Conservation (phyloP, 331 rosid genomes). For the Rosa hybrid region DNA sequence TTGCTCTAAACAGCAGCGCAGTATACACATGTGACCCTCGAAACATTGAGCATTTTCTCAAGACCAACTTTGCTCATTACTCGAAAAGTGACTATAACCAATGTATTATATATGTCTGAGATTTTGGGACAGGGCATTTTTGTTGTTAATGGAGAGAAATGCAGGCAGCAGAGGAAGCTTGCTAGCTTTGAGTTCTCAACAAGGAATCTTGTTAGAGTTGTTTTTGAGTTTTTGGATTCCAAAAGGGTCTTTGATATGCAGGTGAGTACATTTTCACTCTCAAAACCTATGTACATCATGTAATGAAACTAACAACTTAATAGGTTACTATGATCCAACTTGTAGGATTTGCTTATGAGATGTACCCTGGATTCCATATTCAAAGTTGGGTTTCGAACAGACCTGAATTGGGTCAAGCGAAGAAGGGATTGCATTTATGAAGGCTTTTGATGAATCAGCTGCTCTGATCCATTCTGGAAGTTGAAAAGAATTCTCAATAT, state of each 20-base stretch:
- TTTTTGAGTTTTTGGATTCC: conserved; percentile 21
- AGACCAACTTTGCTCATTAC: conserved; percentile 30
- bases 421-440: conserved; percentile 56
- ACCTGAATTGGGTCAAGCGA: conserved; percentile 57
- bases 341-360: conserved; percentile 64
- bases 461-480: conserved; percentile 69
- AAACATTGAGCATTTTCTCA: conserved; percentile 45
- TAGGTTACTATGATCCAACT: not conserved
- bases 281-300: not conserved
- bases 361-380: conserved; percentile 71
- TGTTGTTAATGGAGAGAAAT: conserved; percentile 58
- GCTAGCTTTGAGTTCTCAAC: conserved; percentile 66
- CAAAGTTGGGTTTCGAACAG: conserved; percentile 74
- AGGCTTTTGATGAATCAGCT: conserved; percentile 75
- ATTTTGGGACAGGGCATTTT: conserved; percentile 71
- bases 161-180: conserved; percentile 74
- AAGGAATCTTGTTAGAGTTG: conserved; percentile 43
- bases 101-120: conserved; percentile 28
- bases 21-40: conserved; percentile 35
- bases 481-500: conserved; percentile 55
- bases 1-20: conserved; percentile 20
- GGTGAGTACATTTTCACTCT: conserved; percentile 33
- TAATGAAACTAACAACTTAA: not conserved
- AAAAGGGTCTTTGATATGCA: conserved; percentile 54
- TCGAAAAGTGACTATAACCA: conserved; percentile 26